Evolutionary conservation across 1,139 yeast species (phyloP).

Genomic region (Suhomyces maxii): DNA sequence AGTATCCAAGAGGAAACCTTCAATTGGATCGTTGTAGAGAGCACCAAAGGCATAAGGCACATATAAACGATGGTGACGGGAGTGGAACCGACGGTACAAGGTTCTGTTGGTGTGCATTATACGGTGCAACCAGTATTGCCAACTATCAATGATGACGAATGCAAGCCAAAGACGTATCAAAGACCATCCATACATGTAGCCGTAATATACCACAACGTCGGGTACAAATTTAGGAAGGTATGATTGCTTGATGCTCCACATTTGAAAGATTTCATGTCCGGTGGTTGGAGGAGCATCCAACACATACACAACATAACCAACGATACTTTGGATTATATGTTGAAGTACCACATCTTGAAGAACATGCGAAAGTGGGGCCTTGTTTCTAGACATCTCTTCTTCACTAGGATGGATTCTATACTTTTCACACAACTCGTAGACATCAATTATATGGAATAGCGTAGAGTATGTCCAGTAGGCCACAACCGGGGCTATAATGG

Average conservation of each 20-base stretch:
- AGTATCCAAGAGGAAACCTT: slow-evolving; percentile 90
- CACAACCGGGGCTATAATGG: slow-evolving; percentile 71
- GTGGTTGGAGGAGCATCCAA: slow-evolving; percentile 67
- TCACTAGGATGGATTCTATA: slow-evolving; percentile 91
- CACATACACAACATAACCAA: slow-evolving; percentile 55
- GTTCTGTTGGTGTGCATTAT: slow-evolving; percentile 80
- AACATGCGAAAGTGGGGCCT: slow-evolving; percentile 68
- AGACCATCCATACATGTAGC: slow-evolving; percentile 64
- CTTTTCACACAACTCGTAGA: slow-evolving; percentile 69
- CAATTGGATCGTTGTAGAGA: slow-evolving; percentile 87
- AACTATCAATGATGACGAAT: slow-evolving; percentile 77
- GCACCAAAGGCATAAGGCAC: slow-evolving; percentile 98
- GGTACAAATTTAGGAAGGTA: slow-evolving; percentile 44
- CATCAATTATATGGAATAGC: slow-evolving; percentile 74
- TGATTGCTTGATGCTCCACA: slow-evolving; percentile 63
- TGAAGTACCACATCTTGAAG: slow-evolving; percentile 79
- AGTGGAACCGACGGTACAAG: slow-evolving; percentile 79
- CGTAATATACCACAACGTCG: slow-evolving; percentile 41
- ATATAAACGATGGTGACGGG: slow-evolving; percentile 89
- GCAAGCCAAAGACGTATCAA: slow-evolving; percentile 57
- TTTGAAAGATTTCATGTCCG: slow-evolving; percentile 67
- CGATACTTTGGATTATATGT: slow-evolving; percentile 76
- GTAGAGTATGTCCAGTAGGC: slow-evolving; percentile 82
- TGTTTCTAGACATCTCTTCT: slow-evolving; percentile 74
- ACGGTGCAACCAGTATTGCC: slow-evolving; percentile 93